Conservation (phyloP, 1,139 yeast species). For the Candida sp. region DNA sequence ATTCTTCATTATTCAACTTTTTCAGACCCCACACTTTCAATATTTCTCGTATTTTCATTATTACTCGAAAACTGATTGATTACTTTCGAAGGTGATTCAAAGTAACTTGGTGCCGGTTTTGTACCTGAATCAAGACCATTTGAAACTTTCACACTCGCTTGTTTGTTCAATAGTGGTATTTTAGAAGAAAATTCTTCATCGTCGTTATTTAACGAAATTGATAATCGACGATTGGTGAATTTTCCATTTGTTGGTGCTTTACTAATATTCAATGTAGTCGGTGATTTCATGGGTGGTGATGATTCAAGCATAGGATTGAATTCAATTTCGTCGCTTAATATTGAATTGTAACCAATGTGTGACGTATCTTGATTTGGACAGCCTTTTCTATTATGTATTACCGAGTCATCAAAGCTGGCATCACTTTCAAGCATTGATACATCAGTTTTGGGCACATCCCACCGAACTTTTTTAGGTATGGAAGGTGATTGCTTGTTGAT, state of each 20-base stretch:
- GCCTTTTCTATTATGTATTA: slow-evolving; percentile 8
- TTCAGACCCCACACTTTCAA: slow-evolving; percentile 24
- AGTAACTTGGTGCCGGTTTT: not conserved
- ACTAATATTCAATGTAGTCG: not conserved
- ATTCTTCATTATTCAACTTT: slow-evolving; percentile 17
- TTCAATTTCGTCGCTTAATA: slow-evolving; percentile 25
- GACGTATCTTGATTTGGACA: slow-evolving; percentile 27
- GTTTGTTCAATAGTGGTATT: slow-evolving; percentile 31
- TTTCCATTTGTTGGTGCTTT: slow-evolving; percentile 5
- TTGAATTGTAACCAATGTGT: slow-evolving; percentile 20
- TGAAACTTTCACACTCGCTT: slow-evolving; percentile 25
- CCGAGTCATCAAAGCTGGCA: slow-evolving; percentile 22
- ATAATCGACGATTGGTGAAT: slow-evolving; percentile 16
- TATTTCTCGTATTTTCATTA: slow-evolving; percentile 15
- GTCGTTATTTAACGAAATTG: slow-evolving; percentile 11
- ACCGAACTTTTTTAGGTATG: slow-evolving; percentile 29
- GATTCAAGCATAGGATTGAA: slow-evolving; percentile 29
- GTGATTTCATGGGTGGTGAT: slow-evolving; percentile 13
- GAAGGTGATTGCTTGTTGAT: slow-evolving; percentile 5
- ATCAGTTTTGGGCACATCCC: slow-evolving; percentile 34
- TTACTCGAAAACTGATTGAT: slow-evolving; percentile 8
- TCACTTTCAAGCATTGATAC: slow-evolving; percentile 24
- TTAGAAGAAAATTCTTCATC: slow-evolving; percentile 12
- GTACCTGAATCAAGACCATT: not conserved
- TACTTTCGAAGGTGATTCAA: slow-evolving; percentile 14